Percentiles rank a stretch among this genome's conserved stretches.
Conservation (phyloP, 2,329 filamentous ascomycete species). For the Pseudocercospora ulei region DNA sequence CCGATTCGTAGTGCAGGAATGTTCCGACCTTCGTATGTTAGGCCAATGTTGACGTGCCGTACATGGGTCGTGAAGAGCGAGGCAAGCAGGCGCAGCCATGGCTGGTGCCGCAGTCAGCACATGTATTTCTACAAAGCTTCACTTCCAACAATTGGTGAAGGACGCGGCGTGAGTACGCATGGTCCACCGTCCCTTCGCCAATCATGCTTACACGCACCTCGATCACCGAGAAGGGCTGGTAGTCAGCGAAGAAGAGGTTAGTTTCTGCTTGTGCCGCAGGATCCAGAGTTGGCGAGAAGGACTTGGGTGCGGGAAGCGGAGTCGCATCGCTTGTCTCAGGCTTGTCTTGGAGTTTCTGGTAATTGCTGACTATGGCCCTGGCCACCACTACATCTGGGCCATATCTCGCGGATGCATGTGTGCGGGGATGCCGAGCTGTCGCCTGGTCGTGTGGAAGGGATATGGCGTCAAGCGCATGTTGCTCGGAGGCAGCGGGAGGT, state of each 20-base stretch:
- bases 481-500: slow-evolving; percentile 13
- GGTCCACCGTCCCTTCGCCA: too few relatives aligned
- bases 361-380: slow-evolving; percentile 65
- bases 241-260: slow-evolving; percentile 83
- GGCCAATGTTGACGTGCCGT: slow-evolving; percentile 63
- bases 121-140: not conserved
- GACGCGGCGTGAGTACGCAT: too few relatives aligned
- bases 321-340: slow-evolving; percentile 12
- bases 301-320: slow-evolving; percentile 12
- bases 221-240: slow-evolving; percentile 77
- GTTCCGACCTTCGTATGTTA: slow-evolving; percentile 76
- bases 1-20: slow-evolving; percentile 76
- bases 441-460: slow-evolving; percentile 1
- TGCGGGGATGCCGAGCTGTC: slow-evolving; percentile 14
- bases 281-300: slow-evolving; percentile 28
- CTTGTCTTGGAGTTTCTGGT: slow-evolving; percentile 34
- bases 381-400: slow-evolving; percentile 75
- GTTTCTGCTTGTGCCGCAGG: slow-evolving; percentile 19
- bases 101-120: slow-evolving; percentile 30
- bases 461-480: slow-evolving; percentile 13
- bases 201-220: slow-evolving; percentile 28
- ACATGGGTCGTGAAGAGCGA: slow-evolving; percentile 83
- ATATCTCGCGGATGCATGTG: slow-evolving; percentile 44
- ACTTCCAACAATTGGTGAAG: slow-evolving; percentile 1
- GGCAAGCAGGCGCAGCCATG: slow-evolving; percentile 82